These are phyloP conservation scores for Chimonanthus praecox DNA, from an alignment of 164 flowering plant genomes.

Conservation along the genomic window DNA sequence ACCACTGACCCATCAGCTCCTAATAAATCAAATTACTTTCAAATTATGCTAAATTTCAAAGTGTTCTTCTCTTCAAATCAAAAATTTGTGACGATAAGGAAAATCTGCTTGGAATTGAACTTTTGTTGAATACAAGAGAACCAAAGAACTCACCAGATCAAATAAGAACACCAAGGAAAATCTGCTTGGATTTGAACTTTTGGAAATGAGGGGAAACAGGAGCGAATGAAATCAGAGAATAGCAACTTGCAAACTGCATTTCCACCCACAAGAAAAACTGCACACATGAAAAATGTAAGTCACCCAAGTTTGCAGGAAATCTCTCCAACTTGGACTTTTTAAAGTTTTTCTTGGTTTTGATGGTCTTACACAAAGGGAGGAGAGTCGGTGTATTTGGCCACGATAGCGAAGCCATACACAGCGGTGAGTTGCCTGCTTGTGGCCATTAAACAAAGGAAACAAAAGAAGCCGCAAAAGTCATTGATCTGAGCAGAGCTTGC, in stretches of 20 bases:
- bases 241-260: conserved; percentile 29
- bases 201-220: conserved; percentile 14
- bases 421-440: conserved; percentile 23
- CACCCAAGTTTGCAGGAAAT: background rate
- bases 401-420: conserved; percentile 20
- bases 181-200: conserved; percentile 13
- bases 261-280: conserved; percentile 46
- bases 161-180: conserved; percentile 36
- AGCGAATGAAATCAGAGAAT: conserved; percentile 35
- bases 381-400: conserved; percentile 34
- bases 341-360: background rate
- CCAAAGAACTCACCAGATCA: conserved; percentile 47
- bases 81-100: no score
- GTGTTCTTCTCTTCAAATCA: background rate
- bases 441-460: conserved; percentile 21
- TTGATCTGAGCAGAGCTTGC: conserved; percentile 30
- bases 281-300: background rate
- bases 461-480: conserved; percentile 34
- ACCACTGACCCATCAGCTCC: background rate
- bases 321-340: background rate
- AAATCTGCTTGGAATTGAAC: background rate
- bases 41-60: no score
- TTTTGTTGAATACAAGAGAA: background rate
- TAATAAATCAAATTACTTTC: background rate
- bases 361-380: conserved; percentile 34